Evolutionary conservation across 768 basidiomycete species (phyloP).

Genomic region (Suillus subalutaceus): DNA sequence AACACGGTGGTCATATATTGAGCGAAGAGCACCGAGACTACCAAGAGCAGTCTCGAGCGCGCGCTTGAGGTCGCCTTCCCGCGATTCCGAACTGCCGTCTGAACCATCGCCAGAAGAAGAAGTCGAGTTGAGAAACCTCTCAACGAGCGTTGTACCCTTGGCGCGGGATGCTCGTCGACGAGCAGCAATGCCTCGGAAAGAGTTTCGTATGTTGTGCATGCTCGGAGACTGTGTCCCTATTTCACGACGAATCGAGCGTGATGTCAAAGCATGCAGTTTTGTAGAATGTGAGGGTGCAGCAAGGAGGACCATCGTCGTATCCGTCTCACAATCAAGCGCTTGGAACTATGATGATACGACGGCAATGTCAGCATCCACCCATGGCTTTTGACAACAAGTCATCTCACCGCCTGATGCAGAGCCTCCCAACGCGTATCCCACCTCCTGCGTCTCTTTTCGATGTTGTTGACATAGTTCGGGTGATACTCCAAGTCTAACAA

Average conservation of each 20-base stretch:
- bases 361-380: constrained; percentile 8
- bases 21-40: constrained; percentile 62
- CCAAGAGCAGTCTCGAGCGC: constrained; percentile 70
- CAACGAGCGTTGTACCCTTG: constrained; percentile 48
- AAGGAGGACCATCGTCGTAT: constrained; percentile 73
- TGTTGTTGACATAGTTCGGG: constrained; percentile 65
- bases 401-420: constrained; percentile 67
- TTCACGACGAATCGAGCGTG: constrained; percentile 69
- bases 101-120: constrained; percentile 57
- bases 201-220: constrained; percentile 53
- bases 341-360: constrained; percentile 58
- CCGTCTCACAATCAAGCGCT: constrained; percentile 77
- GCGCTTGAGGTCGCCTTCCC: constrained; percentile 67
- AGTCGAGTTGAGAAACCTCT: constrained; percentile 42
- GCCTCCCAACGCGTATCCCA: constrained; percentile 82
- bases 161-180: constrained; percentile 53
- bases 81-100: constrained; percentile 51
- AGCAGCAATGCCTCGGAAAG: constrained; percentile 62
- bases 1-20: constrained; percentile 71
- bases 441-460: constrained; percentile 66
- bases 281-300: constrained; percentile 76
- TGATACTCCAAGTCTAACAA: constrained; percentile 77
- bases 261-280: constrained; percentile 64
- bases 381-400: background rate
- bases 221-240: constrained; percentile 48